These are phyloP conservation scores for Stemphylium beticola DNA, from an alignment of 2,329 filamentous ascomycete species.

Conservation along the genomic window DNA sequence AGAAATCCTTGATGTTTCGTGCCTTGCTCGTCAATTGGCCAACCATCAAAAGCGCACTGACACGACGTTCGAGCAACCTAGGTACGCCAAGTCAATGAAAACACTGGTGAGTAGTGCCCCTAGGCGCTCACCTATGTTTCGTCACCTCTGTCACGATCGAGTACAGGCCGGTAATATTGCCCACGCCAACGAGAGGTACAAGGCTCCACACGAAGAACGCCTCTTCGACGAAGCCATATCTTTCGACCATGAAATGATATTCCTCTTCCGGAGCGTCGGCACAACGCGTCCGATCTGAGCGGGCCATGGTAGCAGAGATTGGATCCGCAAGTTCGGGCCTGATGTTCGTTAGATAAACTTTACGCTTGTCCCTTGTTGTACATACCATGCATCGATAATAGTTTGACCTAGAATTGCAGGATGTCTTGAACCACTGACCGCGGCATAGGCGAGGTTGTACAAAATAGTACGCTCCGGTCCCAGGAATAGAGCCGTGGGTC, in stretches of 20 bases:
- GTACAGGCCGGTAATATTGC: slow-evolving; percentile 17
- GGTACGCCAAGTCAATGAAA: neutral
- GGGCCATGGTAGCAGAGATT: slow-evolving; percentile 9
- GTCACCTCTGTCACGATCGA: slow-evolving; percentile 24
- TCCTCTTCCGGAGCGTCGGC: slow-evolving; percentile 20
- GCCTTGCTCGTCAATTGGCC: slow-evolving; percentile 15
- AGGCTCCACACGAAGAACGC: slow-evolving; percentile 21
- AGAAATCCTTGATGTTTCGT: slow-evolving; percentile 12
- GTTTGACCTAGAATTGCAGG: slow-evolving; percentile 15
- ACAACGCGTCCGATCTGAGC: slow-evolving; percentile 9
- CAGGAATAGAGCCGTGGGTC: slow-evolving; percentile 19
- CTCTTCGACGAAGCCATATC: slow-evolving; percentile 19
- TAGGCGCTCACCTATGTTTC: slow-evolving; percentile 16
- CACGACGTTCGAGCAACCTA: slow-evolving; percentile 19
- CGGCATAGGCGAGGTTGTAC: slow-evolving; percentile 22
- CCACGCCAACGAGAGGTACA: slow-evolving; percentile 13
- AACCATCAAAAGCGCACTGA: slow-evolving; percentile 13
- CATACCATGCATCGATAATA: slow-evolving; percentile 19
- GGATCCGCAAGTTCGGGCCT: slow-evolving; percentile 16
- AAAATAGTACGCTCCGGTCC: slow-evolving; percentile 19
- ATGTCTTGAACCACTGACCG: slow-evolving; percentile 13
- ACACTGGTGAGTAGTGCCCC: neutral
- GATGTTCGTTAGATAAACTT: neutral
- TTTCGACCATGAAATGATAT: slow-evolving; percentile 21
- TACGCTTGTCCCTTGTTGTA: neutral